Percentiles rank a stretch among this genome's conserved stretches.
Conservation (phyloP, 75 land plant genomes). For the Selaginella moellendorffii region DNA sequence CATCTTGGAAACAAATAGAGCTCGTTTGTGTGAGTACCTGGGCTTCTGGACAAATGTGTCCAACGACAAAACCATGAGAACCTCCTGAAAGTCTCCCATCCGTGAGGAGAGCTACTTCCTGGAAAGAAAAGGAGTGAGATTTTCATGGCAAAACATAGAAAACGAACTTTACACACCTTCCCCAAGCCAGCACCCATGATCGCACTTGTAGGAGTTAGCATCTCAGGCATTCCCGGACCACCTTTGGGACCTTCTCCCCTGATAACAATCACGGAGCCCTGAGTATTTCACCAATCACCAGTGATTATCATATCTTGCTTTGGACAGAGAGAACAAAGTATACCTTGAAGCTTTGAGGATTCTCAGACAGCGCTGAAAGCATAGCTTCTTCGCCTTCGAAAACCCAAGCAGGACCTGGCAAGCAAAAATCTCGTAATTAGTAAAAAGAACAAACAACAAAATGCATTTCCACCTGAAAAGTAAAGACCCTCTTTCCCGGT, state of each 20-base stretch:
- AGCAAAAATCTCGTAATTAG: no score
- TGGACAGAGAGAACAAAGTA: not conserved
- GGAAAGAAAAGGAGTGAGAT: no score
- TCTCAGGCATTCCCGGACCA: constrained; percentile 99
- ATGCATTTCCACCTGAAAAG: constrained; percentile 44
- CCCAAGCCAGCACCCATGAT: constrained; percentile 99
- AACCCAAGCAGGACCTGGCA: constrained; percentile 81
- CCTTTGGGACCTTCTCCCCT: constrained; percentile 98
- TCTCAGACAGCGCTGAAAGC: constrained; percentile 67
- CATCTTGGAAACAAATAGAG: no score
- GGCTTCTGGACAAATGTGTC: constrained; percentile 94
- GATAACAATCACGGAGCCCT: constrained; percentile 63
- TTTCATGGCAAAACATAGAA: no score
- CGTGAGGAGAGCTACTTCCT: constrained; percentile 82
- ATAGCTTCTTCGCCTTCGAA: constrained; percentile 97
- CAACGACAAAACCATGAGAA: constrained; percentile 94
- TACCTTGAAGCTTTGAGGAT: constrained; percentile 83
- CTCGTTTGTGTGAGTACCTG: no score
- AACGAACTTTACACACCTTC: constrained; percentile 69
- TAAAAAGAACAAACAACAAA: no score
- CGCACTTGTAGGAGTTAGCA: constrained; percentile 98
- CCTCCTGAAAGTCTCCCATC: constrained; percentile 98
- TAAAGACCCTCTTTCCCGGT: constrained; percentile 96
- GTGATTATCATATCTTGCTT: not conserved
- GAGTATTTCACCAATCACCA: not conserved